Evolutionary conservation across 208 protist genomes (phyloP).

Genomic region (Trichomonas tenax): DNA sequence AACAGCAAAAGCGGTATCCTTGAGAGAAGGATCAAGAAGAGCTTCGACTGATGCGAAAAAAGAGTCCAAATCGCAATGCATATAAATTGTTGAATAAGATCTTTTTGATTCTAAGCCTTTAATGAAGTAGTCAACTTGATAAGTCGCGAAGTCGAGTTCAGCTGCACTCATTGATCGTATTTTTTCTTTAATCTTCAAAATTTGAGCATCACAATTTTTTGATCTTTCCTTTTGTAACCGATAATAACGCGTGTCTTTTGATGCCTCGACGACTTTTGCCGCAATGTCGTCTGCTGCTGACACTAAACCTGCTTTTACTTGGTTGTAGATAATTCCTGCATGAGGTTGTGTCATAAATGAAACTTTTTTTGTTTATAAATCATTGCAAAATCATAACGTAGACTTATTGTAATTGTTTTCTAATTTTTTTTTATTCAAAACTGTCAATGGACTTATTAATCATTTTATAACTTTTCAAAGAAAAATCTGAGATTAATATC

Average conservation of each 20-base stretch:
- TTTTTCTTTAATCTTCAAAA: not conserved
- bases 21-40: not conserved
- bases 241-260: not conserved
- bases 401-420: too few relatives aligned
- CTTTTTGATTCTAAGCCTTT: not conserved
- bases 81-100: too few relatives aligned
- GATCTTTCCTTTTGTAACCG: not conserved
- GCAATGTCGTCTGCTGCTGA: not conserved
- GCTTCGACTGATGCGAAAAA: constrained; percentile 17
- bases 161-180: not conserved
- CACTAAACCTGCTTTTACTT: not conserved
- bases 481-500: too few relatives aligned
- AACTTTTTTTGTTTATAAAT: not conserved
- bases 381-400: too few relatives aligned
- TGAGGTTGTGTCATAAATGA: not conserved
- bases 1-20: not conserved
- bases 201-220: not conserved
- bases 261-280: not conserved
- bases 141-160: not conserved
- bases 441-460: too few relatives aligned
- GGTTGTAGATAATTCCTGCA: not conserved
- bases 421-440: too few relatives aligned
- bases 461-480: too few relatives aligned
- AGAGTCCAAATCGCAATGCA: not conserved
- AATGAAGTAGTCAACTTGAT: not conserved